Base-by-base conservation (phyloP, 768 basidiomycete species). In the Auricularia cornea region DNA sequence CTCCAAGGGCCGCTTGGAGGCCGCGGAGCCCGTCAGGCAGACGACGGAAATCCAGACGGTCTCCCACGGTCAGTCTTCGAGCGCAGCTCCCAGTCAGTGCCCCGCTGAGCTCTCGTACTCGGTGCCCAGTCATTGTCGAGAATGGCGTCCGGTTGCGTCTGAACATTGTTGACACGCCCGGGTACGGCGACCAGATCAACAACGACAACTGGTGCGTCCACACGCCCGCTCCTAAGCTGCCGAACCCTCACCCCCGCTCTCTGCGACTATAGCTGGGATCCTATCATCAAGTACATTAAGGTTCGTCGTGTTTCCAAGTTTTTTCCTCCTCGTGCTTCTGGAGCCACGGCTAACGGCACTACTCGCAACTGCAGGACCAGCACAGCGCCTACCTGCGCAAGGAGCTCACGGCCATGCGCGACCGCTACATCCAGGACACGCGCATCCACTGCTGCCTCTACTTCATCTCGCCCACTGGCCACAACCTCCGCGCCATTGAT, bases 391-490 rank as follows among this genome's bases (percentile, higher is more conserved):
- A 97, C 78, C 85, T 99, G 61, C 92, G 97, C 77, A 98, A 99
- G 79, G 96, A 99, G 80, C 82, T 98, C 67, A 98, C 97, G 2
- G 96, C 97, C 2, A 94, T 94, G 90, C 90, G 97, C 66, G 96
- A 98, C 83, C 90, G 94, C 62, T 92, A 94, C 79, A 99, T 99
- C 70, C 90, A 91, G 72, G 96, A 99, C 79, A 98, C 97, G 18
- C 90, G 96, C 66, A 97, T 99, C 66, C 96, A 99, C 82, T 98
- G 95, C 81, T 92, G 89, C 74, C 75, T 99, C 61, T 98, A 93
- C 84, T 99, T 98, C 79, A 94, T 99, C 81, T 95, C 90, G 76
- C 97, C 96, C 26, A 97, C 95, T n/a, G 96, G 96, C 26, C 96
- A 99, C 77, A 87, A 90, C 3, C 85, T 99, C 63, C 92, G 95